A percentile compares a stretch with the other conserved stretches of the same genome.
phyloP scores from a whole-genome alignment of 164 flowering plant genomes.

The Nymphaea colorata region DNA sequence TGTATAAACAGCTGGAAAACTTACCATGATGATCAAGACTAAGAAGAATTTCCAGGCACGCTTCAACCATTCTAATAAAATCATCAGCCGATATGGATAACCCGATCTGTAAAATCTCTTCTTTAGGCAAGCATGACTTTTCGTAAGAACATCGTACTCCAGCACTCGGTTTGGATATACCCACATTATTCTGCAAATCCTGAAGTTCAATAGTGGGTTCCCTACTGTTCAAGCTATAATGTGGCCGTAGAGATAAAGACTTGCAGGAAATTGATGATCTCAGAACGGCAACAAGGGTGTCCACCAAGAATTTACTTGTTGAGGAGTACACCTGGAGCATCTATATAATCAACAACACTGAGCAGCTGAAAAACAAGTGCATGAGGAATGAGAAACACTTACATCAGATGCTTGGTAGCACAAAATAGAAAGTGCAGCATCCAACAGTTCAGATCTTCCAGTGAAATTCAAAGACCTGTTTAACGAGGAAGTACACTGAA shows the following conservation, averaged over 20 bases:
- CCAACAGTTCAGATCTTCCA: constrained; percentile 31
- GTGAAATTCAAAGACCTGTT: constrained; percentile 37
- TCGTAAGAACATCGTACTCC: neutral
- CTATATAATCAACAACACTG: neutral
- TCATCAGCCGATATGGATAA: constrained; percentile 30
- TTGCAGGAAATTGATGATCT: constrained; percentile 40
- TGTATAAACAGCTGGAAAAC: neutral
- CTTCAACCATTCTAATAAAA: constrained; percentile 25
- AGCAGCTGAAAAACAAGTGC: neutral
- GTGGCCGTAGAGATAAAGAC: constrained; percentile 5
- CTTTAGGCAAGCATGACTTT: constrained; percentile 9
- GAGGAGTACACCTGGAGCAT: constrained; percentile 35
- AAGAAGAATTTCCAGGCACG: constrained; percentile 20
- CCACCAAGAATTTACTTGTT: constrained; percentile 20
- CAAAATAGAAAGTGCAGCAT: constrained; percentile 60
- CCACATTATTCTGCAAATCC: neutral
- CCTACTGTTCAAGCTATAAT: neutral
- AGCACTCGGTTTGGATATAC: neutral
- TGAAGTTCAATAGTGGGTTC: neutral
- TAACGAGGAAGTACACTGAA: constrained; percentile 29
- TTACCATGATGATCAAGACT: constrained; percentile 34
- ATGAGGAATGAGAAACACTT: neutral
- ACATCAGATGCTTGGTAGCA: constrained; percentile 60
- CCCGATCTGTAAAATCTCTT: constrained; percentile 37
- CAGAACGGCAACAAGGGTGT: constrained; percentile 36